Evolutionary conservation across 371 early-diverging fungal genomes (phyloP), one percentile per base, ranked within the genome.

Genomic region (Mucor irregularis): DNA sequence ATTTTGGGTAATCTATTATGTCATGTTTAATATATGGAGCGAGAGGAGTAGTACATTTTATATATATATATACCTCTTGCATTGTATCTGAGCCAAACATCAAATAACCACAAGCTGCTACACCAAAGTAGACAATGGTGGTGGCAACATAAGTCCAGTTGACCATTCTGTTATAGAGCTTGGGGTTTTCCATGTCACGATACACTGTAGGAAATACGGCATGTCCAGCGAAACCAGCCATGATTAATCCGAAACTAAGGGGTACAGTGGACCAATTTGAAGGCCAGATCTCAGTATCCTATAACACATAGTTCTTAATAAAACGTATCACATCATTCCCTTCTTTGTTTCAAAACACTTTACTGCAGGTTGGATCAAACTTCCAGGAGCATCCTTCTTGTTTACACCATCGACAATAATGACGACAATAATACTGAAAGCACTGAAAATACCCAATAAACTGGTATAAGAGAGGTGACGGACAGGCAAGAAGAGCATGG

Each of bases 31-130:
- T 29, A 37, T 10, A 38, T 3, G 6, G 34, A 17, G 39, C 37
- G 4, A 54, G 26, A 45, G 8, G 6, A 25, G 6, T 13, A 40
- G 28, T 16, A 9, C 10, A 13, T n/a, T 10, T 17, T 21, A 28
- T 24, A 8, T 45, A 28, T 30, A 4, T 33, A 38, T 50, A 60
- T 69, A 81, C 83, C 73, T 88, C 89, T 62, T 85, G 78, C 71
- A 77, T 72, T 16, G 81, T 78, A 10, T 40, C 65, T 46, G 76
- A 71, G 4, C 92, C 92, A 83, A 90, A 92, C 92, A 92, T 92
- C 13, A 78, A 21, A 69, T 90, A 90, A 5, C 92, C 91, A 53
- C 69, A 58, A 13, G 61, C 62, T 11, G 74, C 79, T 13, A 79
- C 75, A 8, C 54, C 49, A 35, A 74, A 62, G 50, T 79, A 79